Evolutionary conservation across 208 protist species (phyloP), one percentile per base, ranked within the genome.

Genomic region (Trichomonas gallinae): DNA sequence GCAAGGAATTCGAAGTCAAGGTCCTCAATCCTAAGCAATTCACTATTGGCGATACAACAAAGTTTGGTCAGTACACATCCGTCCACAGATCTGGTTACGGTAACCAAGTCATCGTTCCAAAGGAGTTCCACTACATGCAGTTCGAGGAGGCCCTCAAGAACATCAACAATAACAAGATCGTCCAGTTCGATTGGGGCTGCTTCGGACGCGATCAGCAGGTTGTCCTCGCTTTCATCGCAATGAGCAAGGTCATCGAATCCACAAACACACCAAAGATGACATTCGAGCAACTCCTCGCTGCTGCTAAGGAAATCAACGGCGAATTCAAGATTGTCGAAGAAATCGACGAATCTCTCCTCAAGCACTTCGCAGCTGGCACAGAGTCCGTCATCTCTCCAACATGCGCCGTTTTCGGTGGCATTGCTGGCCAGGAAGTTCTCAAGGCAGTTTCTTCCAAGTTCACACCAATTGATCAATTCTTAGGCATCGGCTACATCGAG

Each of bases 381-480:
- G n/a, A 8, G 23, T 38, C 45, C 23, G 45, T 46, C 26, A 96
- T 98, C 8, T 48, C 96, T 31, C 97, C 97, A 46, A 72, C 97
- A n/a, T 91, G 97, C 34, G 97, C 97, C 8, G n/a, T 97, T 13
- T 44, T 98, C 46, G 98, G 98, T 31, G 98, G 98, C 44, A 97
- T 98, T 96, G 98, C 97, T 10, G 98, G 97, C 1, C 98, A 98
- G 96, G 98, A 98, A 96, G 97, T 97, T 9, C 49, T 98, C 34
- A 98, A 98, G 97, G 97, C 97, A 6, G 91, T 97, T 38, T 97
- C 96, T 51, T 97, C 97, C 72, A 98, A 98, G 96, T 98, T 98
- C 63, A 98, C 83, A 42, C 98, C 98, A 81, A 36, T 98, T 63
- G 44, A 96, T 36, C 98, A 98, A 96, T 89, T 81, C 81, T 10